These are phyloP conservation scores for Eucalyptus melliodora DNA, from an alignment of 345 rosid species.

Conservation along the genomic window DNA sequence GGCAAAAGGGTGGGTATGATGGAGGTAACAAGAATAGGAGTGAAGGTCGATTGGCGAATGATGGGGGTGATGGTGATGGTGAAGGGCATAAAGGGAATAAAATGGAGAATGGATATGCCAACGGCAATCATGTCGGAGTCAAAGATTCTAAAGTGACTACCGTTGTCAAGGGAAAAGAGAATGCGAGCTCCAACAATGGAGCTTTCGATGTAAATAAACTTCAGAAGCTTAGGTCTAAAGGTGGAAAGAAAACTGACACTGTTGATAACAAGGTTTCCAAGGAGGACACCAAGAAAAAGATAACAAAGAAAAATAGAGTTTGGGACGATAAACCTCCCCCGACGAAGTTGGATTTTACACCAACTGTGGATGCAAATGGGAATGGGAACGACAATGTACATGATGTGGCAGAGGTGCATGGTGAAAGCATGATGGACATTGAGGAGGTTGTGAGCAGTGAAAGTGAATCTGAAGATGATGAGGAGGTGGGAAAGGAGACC, in stretches of 20 bases:
- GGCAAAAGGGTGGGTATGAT: slow-evolving; percentile 36
- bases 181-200: slow-evolving; percentile 50
- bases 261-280: slow-evolving; percentile 62
- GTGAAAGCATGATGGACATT: slow-evolving; percentile 98
- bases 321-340: slow-evolving; percentile 83
- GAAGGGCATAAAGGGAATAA: slow-evolving; percentile 4
- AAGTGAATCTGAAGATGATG: slow-evolving; percentile 71
- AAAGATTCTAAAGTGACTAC: slow-evolving; percentile 30
- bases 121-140: slow-evolving; percentile 18
- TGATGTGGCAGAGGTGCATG: slow-evolving; percentile 69
- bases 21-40: slow-evolving; percentile 44
- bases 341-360: slow-evolving; percentile 78
- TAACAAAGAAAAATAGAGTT: slow-evolving; percentile 77
- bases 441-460: slow-evolving; percentile 88
- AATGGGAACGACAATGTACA: slow-evolving; percentile 24
- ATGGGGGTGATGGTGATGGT: slow-evolving; percentile 45
- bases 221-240: slow-evolving; percentile 81
- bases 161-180: slow-evolving; percentile 72
- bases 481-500: slow-evolving; percentile 45
- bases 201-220: slow-evolving; percentile 90
- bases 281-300: slow-evolving; percentile 75
- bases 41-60: slow-evolving; percentile 17
- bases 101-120: slow-evolving; percentile 61
- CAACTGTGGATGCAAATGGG: slow-evolving; percentile 37
- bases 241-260: slow-evolving; percentile 76